Conservation (phyloP, 2,329 filamentous ascomycete species). For the Balansia obtecta region DNA sequence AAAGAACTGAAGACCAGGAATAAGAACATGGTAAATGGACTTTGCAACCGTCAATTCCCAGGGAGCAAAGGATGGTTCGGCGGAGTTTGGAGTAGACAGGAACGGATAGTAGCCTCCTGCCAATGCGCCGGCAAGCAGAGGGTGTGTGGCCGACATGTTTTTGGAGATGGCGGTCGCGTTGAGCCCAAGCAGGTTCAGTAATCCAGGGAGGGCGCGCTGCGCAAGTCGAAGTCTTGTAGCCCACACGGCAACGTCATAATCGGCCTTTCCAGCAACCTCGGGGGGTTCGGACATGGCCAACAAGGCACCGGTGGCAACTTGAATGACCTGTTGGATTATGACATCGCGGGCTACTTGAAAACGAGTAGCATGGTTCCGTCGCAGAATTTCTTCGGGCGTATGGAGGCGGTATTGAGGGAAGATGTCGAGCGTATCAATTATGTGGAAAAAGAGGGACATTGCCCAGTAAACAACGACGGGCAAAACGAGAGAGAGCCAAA, state of each 20-base stretch:
- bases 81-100: conserved; percentile 43
- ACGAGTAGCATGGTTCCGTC: conserved; percentile 75
- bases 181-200: conserved; percentile 62
- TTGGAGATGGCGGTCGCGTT: conserved; percentile 65
- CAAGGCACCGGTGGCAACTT: conserved; percentile 57
- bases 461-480: conserved; percentile 83
- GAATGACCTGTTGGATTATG: conserved; percentile 80
- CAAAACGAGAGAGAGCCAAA: conserved; percentile 60
- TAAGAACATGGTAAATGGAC: conserved; percentile 63
- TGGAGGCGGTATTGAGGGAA: conserved; percentile 89
- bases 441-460: conserved; percentile 75
- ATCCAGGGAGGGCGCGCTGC: conserved; percentile 62
- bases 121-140: conserved; percentile 61
- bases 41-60: conserved; percentile 74
- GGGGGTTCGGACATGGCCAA: conserved; percentile 61
- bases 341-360: conserved; percentile 86
- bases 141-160: conserved; percentile 58
- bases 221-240: conserved; percentile 68
- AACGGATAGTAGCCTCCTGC: conserved; percentile 72
- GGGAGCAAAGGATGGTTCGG: conserved; percentile 60
- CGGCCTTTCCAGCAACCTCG: conserved; percentile 63
- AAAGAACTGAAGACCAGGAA: conserved; percentile 68
- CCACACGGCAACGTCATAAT: conserved; percentile 84
- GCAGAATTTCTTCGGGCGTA: conserved; percentile 80
- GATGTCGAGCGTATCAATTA: conserved; percentile 72